phyloP scores from a whole-genome alignment of 2,329 filamentous ascomycete species.

The Thielaviopsis musarum region DNA sequence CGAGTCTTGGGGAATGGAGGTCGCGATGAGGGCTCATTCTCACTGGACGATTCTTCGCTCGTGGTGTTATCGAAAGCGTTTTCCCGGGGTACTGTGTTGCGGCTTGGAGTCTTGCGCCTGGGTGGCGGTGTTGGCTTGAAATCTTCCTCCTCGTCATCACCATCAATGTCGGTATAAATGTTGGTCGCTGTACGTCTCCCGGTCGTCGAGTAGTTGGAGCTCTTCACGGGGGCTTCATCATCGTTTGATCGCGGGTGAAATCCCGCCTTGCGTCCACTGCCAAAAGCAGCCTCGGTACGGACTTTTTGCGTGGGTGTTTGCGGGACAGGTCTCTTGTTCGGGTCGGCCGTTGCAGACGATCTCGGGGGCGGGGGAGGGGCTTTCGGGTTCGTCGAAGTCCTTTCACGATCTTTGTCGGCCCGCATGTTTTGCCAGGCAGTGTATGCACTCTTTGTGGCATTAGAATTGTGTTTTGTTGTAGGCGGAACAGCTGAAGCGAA shows the following conservation, averaged over 20 bases:
- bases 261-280: conserved; percentile 24
- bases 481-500: conserved; percentile 26
- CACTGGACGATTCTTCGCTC: conserved; percentile 9
- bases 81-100: conserved; percentile 2
- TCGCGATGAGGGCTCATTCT: not conserved
- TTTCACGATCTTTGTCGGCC: not conserved
- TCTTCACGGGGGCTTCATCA: conserved; percentile 35
- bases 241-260: conserved; percentile 34
- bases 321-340: conserved; percentile 25
- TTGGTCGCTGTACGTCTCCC: conserved; percentile 7
- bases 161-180: not conserved
- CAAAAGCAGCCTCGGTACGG: conserved; percentile 38
- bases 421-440: conserved; percentile 29
- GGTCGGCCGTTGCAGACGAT: conserved; percentile 18
- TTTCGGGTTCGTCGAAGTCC: conserved; percentile 13
- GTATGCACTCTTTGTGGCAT: conserved; percentile 25
- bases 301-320: conserved; percentile 35
- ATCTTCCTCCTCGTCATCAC: conserved; percentile 1
- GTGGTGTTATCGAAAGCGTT: conserved; percentile 9
- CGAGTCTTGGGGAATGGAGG: conserved; percentile 3
- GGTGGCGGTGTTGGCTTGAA: conserved; percentile 4
- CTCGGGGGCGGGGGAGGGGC: conserved; percentile 18
- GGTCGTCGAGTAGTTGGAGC: conserved; percentile 32
- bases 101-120: not conserved
- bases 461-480: conserved; percentile 24